Conservation (phyloP, 2,329 filamentous ascomycete species). For the Fonsecaea nubica region DNA sequence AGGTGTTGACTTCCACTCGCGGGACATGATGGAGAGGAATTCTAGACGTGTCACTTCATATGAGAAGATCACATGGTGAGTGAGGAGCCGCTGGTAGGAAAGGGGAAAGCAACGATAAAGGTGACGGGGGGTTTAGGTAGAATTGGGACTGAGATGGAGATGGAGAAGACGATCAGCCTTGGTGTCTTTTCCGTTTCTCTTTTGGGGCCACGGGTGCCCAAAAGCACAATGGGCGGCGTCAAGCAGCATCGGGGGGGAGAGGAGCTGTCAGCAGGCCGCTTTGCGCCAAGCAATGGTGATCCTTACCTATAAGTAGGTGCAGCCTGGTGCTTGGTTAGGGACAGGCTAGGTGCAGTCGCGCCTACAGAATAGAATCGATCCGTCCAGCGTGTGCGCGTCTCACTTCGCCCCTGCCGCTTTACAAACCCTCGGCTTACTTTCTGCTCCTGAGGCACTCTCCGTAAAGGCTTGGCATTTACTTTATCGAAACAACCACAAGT, state of each 20-base stretch:
- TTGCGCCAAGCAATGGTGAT: not conserved
- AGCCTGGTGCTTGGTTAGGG: not conserved
- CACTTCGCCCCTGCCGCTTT: not conserved
- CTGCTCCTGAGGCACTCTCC: not conserved
- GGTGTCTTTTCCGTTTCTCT: constrained; percentile 15
- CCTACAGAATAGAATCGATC: not conserved
- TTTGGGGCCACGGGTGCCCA: constrained; percentile 11
- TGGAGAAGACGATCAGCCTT: constrained; percentile 3
- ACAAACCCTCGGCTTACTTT: not conserved
- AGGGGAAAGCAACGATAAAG: constrained; percentile 6
- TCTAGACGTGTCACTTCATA: constrained; percentile 5
- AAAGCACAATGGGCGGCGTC: not conserved
- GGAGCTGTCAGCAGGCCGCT: not conserved
- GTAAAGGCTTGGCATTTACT: not conserved
- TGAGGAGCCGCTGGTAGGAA: not conserved
- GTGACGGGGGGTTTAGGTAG: constrained; percentile 5
- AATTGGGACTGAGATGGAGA: not conserved
- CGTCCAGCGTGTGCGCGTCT: not conserved
- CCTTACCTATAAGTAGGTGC: not conserved
- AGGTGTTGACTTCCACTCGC: constrained; percentile 1
- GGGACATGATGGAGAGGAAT: constrained; percentile 16
- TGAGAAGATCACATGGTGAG: constrained; percentile 9
- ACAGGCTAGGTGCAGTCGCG: not conserved
- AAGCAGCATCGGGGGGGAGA: not conserved
- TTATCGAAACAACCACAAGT: not conserved